Percentiles rank a stretch among this genome's conserved stretches.
Conservation (phyloP, 352 stramenopile genomes). For the Globisporangium takayamanum region DNA sequence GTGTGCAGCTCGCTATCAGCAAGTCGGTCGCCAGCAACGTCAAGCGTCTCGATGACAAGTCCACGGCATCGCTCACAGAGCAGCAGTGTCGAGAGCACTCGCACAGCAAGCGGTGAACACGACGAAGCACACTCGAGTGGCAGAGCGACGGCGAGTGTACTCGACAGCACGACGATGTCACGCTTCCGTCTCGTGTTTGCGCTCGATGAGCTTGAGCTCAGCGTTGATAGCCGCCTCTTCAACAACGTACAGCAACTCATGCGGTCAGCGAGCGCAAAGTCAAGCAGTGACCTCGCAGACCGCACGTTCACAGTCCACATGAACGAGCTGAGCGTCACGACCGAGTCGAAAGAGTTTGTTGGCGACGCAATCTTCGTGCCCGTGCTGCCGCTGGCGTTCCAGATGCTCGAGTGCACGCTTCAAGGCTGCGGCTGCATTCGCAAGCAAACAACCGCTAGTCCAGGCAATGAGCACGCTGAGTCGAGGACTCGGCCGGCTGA, state of each 20-base stretch:
- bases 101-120: not conserved
- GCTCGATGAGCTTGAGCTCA: slow-evolving; percentile 47
- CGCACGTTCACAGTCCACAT: slow-evolving; percentile 25
- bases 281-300: slow-evolving; percentile 1
- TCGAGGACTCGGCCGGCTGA: not conserved
- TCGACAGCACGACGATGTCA: slow-evolving; percentile 17
- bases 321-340: slow-evolving; percentile 40
- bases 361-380: slow-evolving; percentile 59
- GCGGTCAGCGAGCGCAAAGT: not conserved
- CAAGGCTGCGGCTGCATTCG: slow-evolving; percentile 46
- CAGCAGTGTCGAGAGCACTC: not conserved
- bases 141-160: not conserved
- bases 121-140: not conserved
- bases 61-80: not conserved
- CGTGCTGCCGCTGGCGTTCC: slow-evolving; percentile 51
- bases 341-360: slow-evolving; percentile 57
- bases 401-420: slow-evolving; percentile 67
- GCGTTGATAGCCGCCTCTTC: slow-evolving; percentile 31
- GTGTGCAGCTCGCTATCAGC: slow-evolving; percentile 20
- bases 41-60: not conserved
- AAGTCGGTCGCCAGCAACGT: slow-evolving; percentile 13
- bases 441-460: slow-evolving; percentile 2
- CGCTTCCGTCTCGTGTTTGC: slow-evolving; percentile 33
- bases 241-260: slow-evolving; percentile 28
- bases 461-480: not conserved